Base-by-base conservation (phyloP, 805 yeast species). In the Ogataea chonburiensis region DNA sequence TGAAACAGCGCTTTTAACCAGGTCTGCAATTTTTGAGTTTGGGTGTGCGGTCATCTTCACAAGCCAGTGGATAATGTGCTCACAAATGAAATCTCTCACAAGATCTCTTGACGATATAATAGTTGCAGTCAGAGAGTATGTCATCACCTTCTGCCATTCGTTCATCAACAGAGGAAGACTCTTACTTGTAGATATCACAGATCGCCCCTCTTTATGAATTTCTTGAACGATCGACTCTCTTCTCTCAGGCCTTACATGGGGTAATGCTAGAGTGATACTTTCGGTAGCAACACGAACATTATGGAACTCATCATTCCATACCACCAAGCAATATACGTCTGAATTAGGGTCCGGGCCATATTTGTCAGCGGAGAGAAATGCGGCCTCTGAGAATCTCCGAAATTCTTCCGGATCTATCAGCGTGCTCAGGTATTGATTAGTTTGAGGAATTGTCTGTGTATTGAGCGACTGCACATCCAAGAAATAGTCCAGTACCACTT, bases 261-360 rank as follows among this genome's bases (percentile, higher is more conserved):
- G 46, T 17, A 38, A 21, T 3, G 53, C 53, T 15, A 38, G 17
- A 4, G 47, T 33, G 7, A 58, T 27, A 8, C 56, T 46, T 3
- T 28, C 33, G 16, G 40, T 34, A 5, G 64, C 56, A 9, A 44
- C 34, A 2, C 68, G 64, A 46, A 70, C 74, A 48, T 76, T 73
- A 50, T 85, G 93, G 46, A 67, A 69, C 50, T 85, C 93, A 52
- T 85, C 94, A 55, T 85, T 85, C 83, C 89, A 85, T n/a, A 82
- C 64, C 15, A 80, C 53, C 20, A 83, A 63, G 26, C 66, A 60
- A 63, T 72, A 79, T 10, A 64, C 42, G 6, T 46, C 31, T 2
- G 66, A 41, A 46, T 70, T 68, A 7, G 14, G 15, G 45, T 69
- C 75, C 7, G 33, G 56, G 0, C 63, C 66, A 38, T 70, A 70